Evolutionary conservation across 2,329 filamentous ascomycete species (phyloP), one percentile per base, ranked within the genome.

Genomic region (Venturia nashicola): DNA sequence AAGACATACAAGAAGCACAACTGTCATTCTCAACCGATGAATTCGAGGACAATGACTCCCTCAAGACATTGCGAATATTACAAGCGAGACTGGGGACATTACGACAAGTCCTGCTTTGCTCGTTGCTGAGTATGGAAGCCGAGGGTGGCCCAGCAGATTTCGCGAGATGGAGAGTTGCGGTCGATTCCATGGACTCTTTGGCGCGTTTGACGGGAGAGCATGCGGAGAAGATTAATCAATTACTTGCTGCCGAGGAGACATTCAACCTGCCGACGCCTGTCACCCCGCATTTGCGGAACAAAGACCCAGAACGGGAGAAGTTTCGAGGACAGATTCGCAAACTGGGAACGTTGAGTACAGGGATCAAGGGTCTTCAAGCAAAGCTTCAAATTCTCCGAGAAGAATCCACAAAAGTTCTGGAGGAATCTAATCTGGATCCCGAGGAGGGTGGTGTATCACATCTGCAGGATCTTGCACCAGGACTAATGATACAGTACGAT

Each of bases 321-420:
- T 87, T 93, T 79, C 88, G 92, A 64, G 87, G 88, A 63, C 93
- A 96, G 73, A 83, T 97, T 65, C 87, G 91, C 66, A 93, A 96
- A 72, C 84, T 99, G 51, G 91, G 90, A 71, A 89, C 89, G 0
- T 81, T 99, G 42, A 96, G 91, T 0, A 90, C 91, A 64, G 92
- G 91, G 18, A 96, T 97, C 66, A 87, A 92, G 36, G 90, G 90
- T 12, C 81, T 99, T 60, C 93, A 97, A 75, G 94, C 94, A 43
- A 99, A 97, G 75, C 86, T 99, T 78, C 91, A 95, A 66, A 81
- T 99, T 8, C 78, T 97, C 63, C 86, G 91, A 61, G 94, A 99
- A 73, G 91, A 97, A 74, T 95, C 91, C 0, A 90, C 90, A 71
- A 84, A 84, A 66, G 86, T 86, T 54, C 76, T 96, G 36, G 89